These are phyloP conservation scores for Cryphonectria naterciae DNA, from an alignment of 2,329 filamentous ascomycete species.

Conservation along the genomic window DNA sequence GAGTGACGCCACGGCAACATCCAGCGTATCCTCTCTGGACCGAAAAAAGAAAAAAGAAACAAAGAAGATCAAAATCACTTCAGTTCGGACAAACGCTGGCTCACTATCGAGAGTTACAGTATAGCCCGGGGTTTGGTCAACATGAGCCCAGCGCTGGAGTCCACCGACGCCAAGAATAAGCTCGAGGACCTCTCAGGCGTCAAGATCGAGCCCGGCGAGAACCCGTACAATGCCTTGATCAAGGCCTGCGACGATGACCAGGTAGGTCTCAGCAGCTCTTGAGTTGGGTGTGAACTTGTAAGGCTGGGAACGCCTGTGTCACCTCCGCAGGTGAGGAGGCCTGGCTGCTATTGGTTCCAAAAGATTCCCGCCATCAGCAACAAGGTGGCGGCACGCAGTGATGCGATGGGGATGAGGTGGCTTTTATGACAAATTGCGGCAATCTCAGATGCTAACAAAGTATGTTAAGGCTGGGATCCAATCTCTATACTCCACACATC, in stretches of 20 bases:
- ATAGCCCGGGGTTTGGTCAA: constrained; percentile 8
- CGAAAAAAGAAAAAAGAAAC: too few relatives aligned
- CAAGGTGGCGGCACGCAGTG: neutral
- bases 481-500: constrained; percentile 72
- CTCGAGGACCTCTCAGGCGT: constrained; percentile 60
- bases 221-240: constrained; percentile 79
- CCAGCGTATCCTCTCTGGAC: neutral
- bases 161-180: constrained; percentile 52
- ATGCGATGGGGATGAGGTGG: neutral
- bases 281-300: too few relatives aligned
- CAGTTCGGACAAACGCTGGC: neutral
- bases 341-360: neutral
- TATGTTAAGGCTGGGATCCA: constrained; percentile 69
- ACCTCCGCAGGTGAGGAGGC: neutral
- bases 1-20: neutral
- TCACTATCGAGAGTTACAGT: neutral
- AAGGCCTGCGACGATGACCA: constrained; percentile 66
- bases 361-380: neutral
- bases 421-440: neutral
- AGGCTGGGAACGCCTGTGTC: neutral
- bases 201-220: constrained; percentile 57
- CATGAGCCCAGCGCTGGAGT: constrained; percentile 44
- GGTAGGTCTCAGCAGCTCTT: constrained; percentile 52
- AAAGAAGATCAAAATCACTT: neutral
- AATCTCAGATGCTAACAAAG: constrained; percentile 9